These are phyloP conservation scores for Wallacemonas sp. DNA, from an alignment of 208 protist species.

Conservation along the genomic window DNA sequence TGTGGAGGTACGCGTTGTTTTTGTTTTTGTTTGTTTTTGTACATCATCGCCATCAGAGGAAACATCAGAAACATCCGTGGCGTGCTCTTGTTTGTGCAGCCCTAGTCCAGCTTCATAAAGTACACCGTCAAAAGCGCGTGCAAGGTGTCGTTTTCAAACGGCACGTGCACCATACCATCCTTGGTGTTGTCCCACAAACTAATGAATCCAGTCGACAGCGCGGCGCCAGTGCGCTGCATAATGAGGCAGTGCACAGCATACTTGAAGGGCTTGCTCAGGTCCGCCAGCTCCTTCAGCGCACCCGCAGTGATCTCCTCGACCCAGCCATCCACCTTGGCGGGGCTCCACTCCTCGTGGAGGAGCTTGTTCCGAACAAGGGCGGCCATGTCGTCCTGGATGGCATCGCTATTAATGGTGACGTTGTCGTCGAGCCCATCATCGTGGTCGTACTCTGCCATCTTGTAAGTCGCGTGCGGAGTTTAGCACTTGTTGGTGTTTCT, in stretches of 20 bases:
- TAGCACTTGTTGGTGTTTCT: conserved; percentile 6
- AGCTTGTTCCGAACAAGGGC: conserved; percentile 71
- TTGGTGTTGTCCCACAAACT: conserved; percentile 93
- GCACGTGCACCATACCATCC: conserved; percentile 90
- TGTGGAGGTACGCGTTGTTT: too few species aligned
- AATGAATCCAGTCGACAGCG: conserved; percentile 87
- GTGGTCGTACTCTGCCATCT: conserved; percentile 65
- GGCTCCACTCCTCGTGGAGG: conserved; percentile 70
- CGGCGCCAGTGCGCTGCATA: conserved; percentile 92
- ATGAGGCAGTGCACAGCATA: conserved; percentile 90
- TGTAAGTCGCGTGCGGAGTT: too few species aligned
- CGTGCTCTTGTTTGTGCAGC: too few species aligned
- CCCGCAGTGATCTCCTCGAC: conserved; percentile 77
- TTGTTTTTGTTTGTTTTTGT: conserved; percentile 14
- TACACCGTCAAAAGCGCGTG: conserved; percentile 89
- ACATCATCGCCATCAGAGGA: not conserved
- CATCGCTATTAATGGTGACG: conserved; percentile 80
- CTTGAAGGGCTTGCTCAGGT: conserved; percentile 94
- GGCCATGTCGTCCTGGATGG: conserved; percentile 78
- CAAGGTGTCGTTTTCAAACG: conserved; percentile 84
- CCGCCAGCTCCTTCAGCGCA: conserved; percentile 78
- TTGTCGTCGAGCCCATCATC: conserved; percentile 78
- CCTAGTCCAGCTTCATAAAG: conserved; percentile 86
- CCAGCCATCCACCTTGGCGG: conserved; percentile 85
- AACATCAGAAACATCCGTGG: too few species aligned